Conservation (phyloP, 352 stramenopile genomes). For the Phytophthora pluvialis region DNA sequence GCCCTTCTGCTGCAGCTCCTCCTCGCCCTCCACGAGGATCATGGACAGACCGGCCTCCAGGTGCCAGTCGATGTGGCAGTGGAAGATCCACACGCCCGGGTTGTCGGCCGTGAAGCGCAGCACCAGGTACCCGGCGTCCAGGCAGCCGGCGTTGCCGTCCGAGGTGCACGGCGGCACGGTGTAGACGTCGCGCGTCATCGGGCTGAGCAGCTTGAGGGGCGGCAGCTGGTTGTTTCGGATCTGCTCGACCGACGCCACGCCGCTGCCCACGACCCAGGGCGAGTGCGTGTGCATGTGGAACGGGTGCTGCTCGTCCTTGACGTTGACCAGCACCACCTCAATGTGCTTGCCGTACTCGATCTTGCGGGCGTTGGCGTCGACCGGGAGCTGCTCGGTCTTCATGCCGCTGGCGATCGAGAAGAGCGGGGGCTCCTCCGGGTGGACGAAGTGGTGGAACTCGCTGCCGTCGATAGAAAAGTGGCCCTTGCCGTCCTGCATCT, state of each 20-base stretch:
- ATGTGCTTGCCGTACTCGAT: conserved; percentile 39
- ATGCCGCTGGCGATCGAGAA: conserved; percentile 32
- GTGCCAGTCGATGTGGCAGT: conserved; percentile 55
- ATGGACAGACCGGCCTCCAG: conserved; percentile 38
- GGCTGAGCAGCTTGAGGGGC: conserved; percentile 35
- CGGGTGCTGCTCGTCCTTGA: conserved; percentile 42
- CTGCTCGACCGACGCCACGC: conserved; percentile 28
- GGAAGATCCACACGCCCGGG: conserved; percentile 45
- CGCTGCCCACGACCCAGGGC: conserved; percentile 37
- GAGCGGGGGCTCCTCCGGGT: conserved; percentile 26
- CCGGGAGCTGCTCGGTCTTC: conserved; percentile 28
- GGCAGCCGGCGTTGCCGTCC: conserved; percentile 25
- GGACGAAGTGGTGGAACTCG: conserved; percentile 27
- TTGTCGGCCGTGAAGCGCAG: conserved; percentile 47
- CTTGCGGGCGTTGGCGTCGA: conserved; percentile 20
- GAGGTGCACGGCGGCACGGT: conserved; percentile 35
- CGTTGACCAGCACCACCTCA: conserved; percentile 44
- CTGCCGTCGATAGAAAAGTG: conserved; percentile 36
- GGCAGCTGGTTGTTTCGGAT: conserved; percentile 27
- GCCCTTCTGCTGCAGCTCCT: conserved; percentile 19
- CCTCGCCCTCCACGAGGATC: conserved; percentile 31
- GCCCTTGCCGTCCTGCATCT: conserved; percentile 23
- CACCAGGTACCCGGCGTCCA: conserved; percentile 36
- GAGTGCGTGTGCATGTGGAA: conserved; percentile 50
- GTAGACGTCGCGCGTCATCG: conserved; percentile 41